Conservation (phyloP, 805 yeast species). For the Hanseniaspora meyeri region DNA sequence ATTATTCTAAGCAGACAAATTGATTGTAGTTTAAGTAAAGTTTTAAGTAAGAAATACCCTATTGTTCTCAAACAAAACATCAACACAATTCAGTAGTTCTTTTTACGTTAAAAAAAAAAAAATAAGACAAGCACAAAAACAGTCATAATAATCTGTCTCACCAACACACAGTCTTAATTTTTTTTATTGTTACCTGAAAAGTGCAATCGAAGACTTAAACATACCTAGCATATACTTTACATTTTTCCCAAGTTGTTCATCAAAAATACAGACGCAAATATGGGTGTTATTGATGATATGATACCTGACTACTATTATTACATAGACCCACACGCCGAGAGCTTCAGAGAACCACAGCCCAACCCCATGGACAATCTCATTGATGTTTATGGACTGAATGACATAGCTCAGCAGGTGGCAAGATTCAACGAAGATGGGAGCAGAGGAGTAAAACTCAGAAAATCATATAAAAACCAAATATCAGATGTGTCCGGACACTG, state of each 20-base stretch:
- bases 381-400: conserved; percentile 51
- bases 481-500: conserved; percentile 71
- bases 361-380: conserved; percentile 66
- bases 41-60: no score
- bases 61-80: not conserved
- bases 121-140: not conserved
- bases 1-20: not conserved
- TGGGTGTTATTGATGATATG: conserved; percentile 15
- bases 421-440: conserved; percentile 79
- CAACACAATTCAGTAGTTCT: no score
- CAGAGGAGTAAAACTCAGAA: conserved; percentile 82
- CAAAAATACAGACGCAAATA: not conserved
- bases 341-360: conserved; percentile 38
- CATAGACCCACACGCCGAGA: conserved; percentile 27
- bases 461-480: conserved; percentile 89
- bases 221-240: not conserved
- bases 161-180: no score
- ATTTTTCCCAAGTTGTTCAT: conserved; percentile 3
- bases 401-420: conserved; percentile 67
- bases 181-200: no score
- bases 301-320: conserved; percentile 29
- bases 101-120: no score
- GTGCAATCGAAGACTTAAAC: no score
- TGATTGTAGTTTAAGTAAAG: not conserved
- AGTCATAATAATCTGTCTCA: no score